Base-by-base conservation (phyloP, 164 flowering plant genomes). In the Sedum album region DNA sequence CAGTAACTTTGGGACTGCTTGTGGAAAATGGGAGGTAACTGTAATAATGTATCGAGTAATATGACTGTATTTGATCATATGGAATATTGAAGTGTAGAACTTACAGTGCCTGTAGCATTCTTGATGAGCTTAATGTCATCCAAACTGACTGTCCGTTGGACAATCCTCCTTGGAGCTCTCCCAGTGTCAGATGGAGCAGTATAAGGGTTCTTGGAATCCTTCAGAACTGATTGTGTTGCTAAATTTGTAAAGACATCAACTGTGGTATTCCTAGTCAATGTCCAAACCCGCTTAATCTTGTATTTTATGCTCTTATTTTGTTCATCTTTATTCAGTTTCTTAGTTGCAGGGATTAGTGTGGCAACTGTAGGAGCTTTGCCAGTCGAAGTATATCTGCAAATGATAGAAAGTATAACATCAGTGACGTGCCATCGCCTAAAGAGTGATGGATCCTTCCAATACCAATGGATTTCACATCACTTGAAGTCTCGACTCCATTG, bases 381-480 rank as follows among this genome's bases (percentile, higher is more conserved):
- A 5, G 48, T 44, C 79, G 76, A 3, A 84, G 76, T 10, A 87
- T 81, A 65, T 79, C 4, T 1, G 62, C 62, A 57, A 57, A 57
- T n/a, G 91, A 84, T 10, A 85, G 76, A 6, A 85, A 69, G 11
- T 86, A 83, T 14, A 88, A 81, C 60, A 88, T 78, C 23, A 88
- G 82, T 2, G 93, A 90, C 14, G 75, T 60, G 20, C 91, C 93
- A 60, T 90, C 93, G 11, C 96, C 93, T 13, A 88, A 70, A 0
- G 96, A 87, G 73, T 89, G 95, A 75, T 89, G 91, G 66, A 85
- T 71, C 46, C 82, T 76, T 36, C 84, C 75, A 3, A 87, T 39
- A 1, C 71, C 85, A 1, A 79, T 66, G 0, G 83, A 75, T 26
- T 80, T 79, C 0, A 88, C 85, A 18, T 82, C 77, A 1, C 33